These are phyloP conservation scores for Syzygium aromaticum DNA, from an alignment of 345 rosid species.

Conservation along the genomic window DNA sequence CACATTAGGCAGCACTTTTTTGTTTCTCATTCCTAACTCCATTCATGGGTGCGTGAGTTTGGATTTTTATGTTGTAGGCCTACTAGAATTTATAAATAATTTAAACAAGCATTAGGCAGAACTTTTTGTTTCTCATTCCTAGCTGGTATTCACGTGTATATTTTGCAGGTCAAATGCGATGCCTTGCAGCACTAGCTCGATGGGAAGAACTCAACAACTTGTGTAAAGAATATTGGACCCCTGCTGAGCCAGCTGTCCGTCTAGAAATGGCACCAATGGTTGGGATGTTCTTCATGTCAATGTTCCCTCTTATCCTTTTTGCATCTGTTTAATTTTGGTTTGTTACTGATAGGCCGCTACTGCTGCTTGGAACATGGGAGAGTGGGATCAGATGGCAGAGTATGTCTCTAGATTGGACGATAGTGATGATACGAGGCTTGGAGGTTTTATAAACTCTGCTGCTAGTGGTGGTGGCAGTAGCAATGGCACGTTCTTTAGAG, in stretches of 20 bases:
- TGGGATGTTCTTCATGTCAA: constrained; percentile 17
- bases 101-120: background rate
- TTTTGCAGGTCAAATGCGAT: constrained; percentile 80
- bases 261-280: constrained; percentile 99
- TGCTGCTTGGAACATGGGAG: constrained; percentile 99
- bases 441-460: constrained; percentile 79
- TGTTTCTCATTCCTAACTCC: background rate
- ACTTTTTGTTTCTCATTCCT: background rate
- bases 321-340: background rate
- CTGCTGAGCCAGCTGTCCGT: constrained; percentile 94
- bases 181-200: constrained; percentile 96
- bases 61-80: background rate
- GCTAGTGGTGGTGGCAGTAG: constrained; percentile 92
- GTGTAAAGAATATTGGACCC: constrained; percentile 97
- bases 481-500: constrained; percentile 93
- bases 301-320: constrained; percentile 6
- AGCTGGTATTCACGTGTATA: constrained; percentile 8
- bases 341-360: constrained; percentile 56
- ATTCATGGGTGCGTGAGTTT: background rate
- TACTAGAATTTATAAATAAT: background rate
- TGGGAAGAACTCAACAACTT: constrained; percentile 97
- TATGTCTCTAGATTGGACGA: constrained; percentile 91
- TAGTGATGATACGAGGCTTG: constrained; percentile 87
- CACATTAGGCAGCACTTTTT: background rate
- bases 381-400: constrained; percentile 99